Percentiles rank a stretch among this genome's conserved stretches.
Evolutionary conservation across 1,284 basidiomycete species (phyloP).

Genomic region (Cryptococcus sp.): DNA sequence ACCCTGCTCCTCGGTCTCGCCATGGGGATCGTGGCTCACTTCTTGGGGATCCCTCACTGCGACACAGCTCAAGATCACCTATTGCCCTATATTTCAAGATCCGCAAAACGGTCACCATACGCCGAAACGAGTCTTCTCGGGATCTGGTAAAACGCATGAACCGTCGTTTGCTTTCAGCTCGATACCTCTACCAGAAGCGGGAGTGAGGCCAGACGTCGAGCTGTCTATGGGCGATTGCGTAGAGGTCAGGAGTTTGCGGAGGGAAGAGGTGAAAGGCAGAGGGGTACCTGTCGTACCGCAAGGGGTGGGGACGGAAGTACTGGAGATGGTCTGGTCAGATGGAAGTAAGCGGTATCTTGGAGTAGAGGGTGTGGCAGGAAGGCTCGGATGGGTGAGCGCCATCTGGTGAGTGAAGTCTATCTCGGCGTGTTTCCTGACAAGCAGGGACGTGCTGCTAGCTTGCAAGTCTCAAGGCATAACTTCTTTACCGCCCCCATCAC

Average conservation of each 20-base stretch:
- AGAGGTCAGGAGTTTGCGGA: conserved; percentile 35
- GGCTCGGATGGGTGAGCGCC: conserved; percentile 39
- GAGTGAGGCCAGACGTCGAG: conserved; percentile 21
- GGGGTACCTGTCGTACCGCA: conserved; percentile 34
- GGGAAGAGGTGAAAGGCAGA: conserved; percentile 32
- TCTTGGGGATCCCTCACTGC: conserved; percentile 30
- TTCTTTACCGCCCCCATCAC: conserved; percentile 24
- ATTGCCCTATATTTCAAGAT: conserved; percentile 26
- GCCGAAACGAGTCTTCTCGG: conserved; percentile 16
- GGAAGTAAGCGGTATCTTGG: conserved; percentile 36
- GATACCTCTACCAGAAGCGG: conserved; percentile 21
- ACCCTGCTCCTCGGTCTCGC: conserved; percentile 28
- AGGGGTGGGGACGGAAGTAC: conserved; percentile 34
- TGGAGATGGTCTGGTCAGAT: conserved; percentile 38
- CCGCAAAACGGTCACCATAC: conserved; percentile 18
- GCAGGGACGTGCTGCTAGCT: conserved; percentile 34
- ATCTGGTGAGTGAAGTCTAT: conserved; percentile 31
- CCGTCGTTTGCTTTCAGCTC: conserved; percentile 22
- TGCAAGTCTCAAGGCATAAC: conserved; percentile 22
- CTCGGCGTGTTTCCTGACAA: background rate
- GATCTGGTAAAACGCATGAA: background rate
- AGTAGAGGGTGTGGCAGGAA: conserved; percentile 36
- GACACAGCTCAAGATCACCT: conserved; percentile 23
- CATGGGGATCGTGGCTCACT: conserved; percentile 39
- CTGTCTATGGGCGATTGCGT: conserved; percentile 34